A percentile compares a stretch with the other conserved stretches of the same genome.
phyloP scores from a whole-genome alignment of 441 rosid genomes.

The Mallotus japonicus region DNA sequence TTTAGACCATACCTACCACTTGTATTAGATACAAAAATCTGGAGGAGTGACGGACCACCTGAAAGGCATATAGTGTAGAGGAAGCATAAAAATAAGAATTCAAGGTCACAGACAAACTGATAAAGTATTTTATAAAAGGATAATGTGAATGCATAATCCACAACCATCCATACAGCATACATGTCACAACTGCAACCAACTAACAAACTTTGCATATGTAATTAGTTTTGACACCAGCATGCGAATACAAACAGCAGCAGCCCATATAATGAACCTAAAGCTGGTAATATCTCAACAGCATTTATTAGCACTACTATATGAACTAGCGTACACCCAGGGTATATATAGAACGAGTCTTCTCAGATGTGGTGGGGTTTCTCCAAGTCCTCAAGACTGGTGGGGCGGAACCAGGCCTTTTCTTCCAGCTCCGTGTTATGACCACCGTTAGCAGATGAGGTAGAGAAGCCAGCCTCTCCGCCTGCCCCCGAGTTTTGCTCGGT shows the following conservation, averaged over 20 bases:
- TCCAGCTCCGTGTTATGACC: conserved; percentile 44
- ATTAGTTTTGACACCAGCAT: neutral
- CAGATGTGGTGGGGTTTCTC: conserved; percentile 61
- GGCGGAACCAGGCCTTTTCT: conserved; percentile 93
- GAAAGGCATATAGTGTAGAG: neutral
- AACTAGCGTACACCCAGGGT: no score
- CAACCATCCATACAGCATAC: neutral
- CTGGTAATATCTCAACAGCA: conserved; percentile 5
- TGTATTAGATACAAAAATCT: neutral
- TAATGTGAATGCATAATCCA: neutral
- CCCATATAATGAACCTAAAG: neutral
- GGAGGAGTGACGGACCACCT: neutral
- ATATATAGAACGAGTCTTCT: neutral
- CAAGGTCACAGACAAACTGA: neutral
- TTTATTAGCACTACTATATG: conserved; percentile 1
- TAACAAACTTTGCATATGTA: neutral
- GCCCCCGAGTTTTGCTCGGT: conserved; percentile 30
- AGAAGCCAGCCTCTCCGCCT: conserved; percentile 17
- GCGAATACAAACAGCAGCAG: neutral
- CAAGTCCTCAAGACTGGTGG: conserved; percentile 71
- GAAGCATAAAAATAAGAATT: neutral
- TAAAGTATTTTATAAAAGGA: neutral
- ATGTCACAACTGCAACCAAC: neutral
- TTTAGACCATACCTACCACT: neutral
- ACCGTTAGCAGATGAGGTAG: conserved; percentile 9